A percentile compares a stretch with the other conserved stretches of the same genome.
Conservation (phyloP, 164 flowering plant species). For the Umbilicus rupestris region DNA sequence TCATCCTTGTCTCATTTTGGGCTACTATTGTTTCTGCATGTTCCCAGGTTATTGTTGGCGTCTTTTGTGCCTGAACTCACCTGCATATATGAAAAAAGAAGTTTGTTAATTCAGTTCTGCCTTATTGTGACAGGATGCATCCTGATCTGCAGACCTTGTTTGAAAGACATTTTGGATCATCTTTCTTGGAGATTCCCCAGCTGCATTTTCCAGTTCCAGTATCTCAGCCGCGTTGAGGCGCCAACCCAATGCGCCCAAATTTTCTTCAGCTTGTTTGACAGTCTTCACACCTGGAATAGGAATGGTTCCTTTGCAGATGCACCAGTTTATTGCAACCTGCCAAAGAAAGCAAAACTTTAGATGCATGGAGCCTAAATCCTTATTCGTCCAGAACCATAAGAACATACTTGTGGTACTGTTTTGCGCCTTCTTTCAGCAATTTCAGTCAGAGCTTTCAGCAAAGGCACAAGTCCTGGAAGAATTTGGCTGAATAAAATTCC, state of each 20-base stretch:
- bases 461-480: conserved; percentile 71
- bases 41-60: too few species aligned
- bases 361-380: not conserved
- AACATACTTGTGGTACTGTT: conserved; percentile 66
- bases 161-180: conserved; percentile 94
- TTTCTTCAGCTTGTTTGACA: conserved; percentile 66
- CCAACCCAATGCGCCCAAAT: conserved; percentile 93
- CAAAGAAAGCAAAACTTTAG: not conserved
- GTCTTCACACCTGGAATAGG: conserved; percentile 92
- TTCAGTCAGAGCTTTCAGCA: conserved; percentile 38
- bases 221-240: conserved; percentile 53
- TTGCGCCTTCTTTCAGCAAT: conserved; percentile 55
- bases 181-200: conserved; percentile 51
- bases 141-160: conserved; percentile 36
- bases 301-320: conserved; percentile 78
- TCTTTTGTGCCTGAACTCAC: too few species aligned
- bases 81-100: too few species aligned
- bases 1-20: too few species aligned
- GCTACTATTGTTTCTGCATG: too few species aligned
- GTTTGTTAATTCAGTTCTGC: too few species aligned
- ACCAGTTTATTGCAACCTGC: conserved; percentile 94
- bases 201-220: conserved; percentile 56
- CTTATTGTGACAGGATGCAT: too few species aligned
- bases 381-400: not conserved
- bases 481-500: conserved; percentile 62